phyloP scores from a whole-genome alignment of 192 early-diverging fungal genomes.

The Funneliformis geosporum region DNA sequence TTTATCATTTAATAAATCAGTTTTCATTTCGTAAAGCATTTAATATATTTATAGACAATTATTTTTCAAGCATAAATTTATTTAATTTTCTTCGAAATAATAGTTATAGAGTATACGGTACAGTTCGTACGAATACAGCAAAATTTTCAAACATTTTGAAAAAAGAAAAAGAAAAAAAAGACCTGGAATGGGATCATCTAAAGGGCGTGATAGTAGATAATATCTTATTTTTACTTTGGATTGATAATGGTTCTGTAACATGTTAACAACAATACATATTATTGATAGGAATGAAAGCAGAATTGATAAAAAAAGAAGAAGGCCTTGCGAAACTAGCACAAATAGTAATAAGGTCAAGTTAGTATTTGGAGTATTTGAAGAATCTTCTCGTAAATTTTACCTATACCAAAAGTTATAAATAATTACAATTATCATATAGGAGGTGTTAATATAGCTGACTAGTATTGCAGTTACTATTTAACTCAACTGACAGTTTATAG shows the following conservation, averaged over 20 bases:
- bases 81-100: slow-evolving; percentile 28
- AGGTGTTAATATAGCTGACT: background rate
- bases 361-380: slow-evolving; percentile 22
- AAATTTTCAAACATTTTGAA: slow-evolving; percentile 9
- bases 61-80: slow-evolving; percentile 33
- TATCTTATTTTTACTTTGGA: slow-evolving; percentile 27
- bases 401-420: slow-evolving; percentile 31
- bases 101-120: slow-evolving; percentile 24
- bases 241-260: slow-evolving; percentile 33
- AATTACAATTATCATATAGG: slow-evolving; percentile 38
- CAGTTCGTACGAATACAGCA: slow-evolving; percentile 19
- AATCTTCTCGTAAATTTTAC: slow-evolving; percentile 13
- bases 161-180: background rate
- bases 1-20: slow-evolving; percentile 21
- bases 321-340: slow-evolving; percentile 18
- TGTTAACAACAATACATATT: slow-evolving; percentile 31
- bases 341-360: slow-evolving; percentile 24
- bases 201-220: slow-evolving; percentile 23
- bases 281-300: background rate
- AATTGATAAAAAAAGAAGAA: background rate
- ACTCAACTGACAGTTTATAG: background rate
- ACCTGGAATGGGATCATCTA: slow-evolving; percentile 8
- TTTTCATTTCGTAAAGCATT: slow-evolving; percentile 18
- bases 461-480: background rate
- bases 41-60: slow-evolving; percentile 41